Evolutionary conservation across 495 filamentous ascomycete species (phyloP).

Genomic region (Oidiodendron maius): DNA sequence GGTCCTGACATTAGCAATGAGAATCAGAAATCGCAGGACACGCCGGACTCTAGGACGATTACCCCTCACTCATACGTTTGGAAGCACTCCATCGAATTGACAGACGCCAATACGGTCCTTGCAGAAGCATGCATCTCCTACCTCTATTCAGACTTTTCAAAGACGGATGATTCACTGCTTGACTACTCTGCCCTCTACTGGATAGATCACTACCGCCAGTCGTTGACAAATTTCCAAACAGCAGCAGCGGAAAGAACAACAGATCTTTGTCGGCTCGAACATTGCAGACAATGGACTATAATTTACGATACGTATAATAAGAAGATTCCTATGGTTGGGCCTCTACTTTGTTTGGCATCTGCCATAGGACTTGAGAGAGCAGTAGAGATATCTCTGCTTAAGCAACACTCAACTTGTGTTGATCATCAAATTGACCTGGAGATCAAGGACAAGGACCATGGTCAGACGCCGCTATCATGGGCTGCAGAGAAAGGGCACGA

Average conservation of each 20-base stretch:
- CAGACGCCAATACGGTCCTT: constrained; percentile 24
- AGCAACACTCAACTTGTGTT: neutral
- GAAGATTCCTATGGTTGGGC: neutral
- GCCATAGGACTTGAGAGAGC: neutral
- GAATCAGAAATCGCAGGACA: constrained; percentile 1
- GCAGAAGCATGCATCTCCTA: constrained; percentile 25
- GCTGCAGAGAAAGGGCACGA: too few relatives aligned
- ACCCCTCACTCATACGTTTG: constrained; percentile 11
- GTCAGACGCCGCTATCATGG: too few relatives aligned
- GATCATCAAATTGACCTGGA: neutral
- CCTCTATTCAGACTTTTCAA: constrained; percentile 3
- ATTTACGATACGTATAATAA: constrained; percentile 1
- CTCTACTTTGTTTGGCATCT: constrained; percentile 1
- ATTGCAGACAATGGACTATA: neutral
- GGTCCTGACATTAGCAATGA: neutral
- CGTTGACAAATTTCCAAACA: neutral
- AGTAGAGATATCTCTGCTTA: neutral
- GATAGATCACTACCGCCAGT: constrained; percentile 21
- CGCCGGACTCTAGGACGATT: constrained; percentile 3
- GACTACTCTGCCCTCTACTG: constrained; percentile 28
- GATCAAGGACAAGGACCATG: neutral
- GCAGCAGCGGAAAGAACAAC: neutral
- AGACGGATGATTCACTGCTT: constrained; percentile 17
- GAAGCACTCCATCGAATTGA: constrained; percentile 18
- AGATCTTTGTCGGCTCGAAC: neutral